Base-by-base conservation (phyloP, 2,329 filamentous ascomycete genomes). In the Arthrinium puccinioides region DNA sequence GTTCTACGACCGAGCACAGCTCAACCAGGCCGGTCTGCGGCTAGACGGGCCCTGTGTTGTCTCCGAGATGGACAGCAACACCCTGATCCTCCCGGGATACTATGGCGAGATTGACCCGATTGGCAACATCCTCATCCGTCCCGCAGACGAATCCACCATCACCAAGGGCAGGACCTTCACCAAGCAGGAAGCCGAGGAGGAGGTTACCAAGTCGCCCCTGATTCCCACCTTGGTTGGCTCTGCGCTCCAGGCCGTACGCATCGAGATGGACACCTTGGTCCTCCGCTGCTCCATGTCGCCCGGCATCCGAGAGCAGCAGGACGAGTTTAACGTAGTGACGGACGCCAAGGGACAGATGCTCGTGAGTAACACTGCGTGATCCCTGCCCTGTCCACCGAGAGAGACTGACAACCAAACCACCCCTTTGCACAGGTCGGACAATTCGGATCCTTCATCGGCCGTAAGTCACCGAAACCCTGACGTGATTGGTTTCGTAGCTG, bases 261-360 rank as follows among this genome's bases (percentile, higher is more conserved):
- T 61, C 20, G 67, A 72, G 41, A 72, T 72, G 68, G 68, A 71
- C 39, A 66, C 63, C 1, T 54, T 70, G 21, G 69, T 71, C 60
- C 57, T 70, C n/a, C 60, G 67, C 8, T 67, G 64, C 37, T 63
- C 66, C 28, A 70, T 72, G 66, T 69, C 64, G 3, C 67, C 68
- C 1, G 66, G 65, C 0, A 70, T 71, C 28, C 58, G 68, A 14
- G 67, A 71, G 35, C 67, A 71, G 33, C 67, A 71, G 42, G 68
- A 72, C 20, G 67, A 71, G 41, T 72, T 70, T 51, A 72, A 72
- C 21, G 67, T 71, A n/a, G 68, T 71, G 35, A 70, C 68, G 5
- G 66, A 69, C 28, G 54, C 56, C 1, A 50, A 57, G 2, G 68
- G 68, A 4, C 60, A 70, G 42, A 72, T 72, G 67, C 57, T 72